Base-by-base conservation (phyloP, 2,329 filamentous ascomycete species). In the Chaetomiaceae sp. region DNA sequence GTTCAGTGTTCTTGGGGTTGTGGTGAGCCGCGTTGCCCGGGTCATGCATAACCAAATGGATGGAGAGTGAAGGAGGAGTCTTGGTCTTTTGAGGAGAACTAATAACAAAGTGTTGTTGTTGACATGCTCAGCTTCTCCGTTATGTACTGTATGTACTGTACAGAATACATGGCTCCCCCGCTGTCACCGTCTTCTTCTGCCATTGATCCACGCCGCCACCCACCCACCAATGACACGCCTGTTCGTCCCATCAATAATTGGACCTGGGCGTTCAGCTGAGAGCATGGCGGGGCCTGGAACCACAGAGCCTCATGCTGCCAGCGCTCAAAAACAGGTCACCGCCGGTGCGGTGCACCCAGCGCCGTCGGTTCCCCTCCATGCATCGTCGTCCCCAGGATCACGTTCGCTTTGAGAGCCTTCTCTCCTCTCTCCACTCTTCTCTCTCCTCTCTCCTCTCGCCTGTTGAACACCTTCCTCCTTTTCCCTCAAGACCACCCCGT, bases 251-350 rank as follows among this genome's bases (percentile, higher is more conserved):
- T 36, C 32, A 27, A 49, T 32, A 34, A 54, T 45, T 45, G 21
- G 51, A 32, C 30, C 42, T 4, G 23, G 33, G 13, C 32, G 41
- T 42, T 54, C 52, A 54, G 52, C 47, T 50, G 14, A 21, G n/a
- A 14, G 13, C 10, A 13, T 27, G 25, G 48, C 27, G 38, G 32
- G 27, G 16, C 13, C 33, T 16, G 13, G 37, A 21, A 8, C 34
- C 32, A 42, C 30, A 46, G 52, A 54, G 46, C 46, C 46, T 50
- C 52, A 47, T 37, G 23, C 14, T 5, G 36, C 20, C 20, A 27
- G 23, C 37, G 13, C 43, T 51, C 52, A 51, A 51, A 54, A 51
- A 25, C 47, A 25, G 47, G 32, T 43, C 29, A 30, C 44, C 30
- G 30, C 30, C 46, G 44, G 23, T 43, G 32, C 38, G 10, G 29